Conservation (phyloP, 2,329 filamentous ascomycete genomes). For the Dryadomyces quercus-mongolicae region DNA sequence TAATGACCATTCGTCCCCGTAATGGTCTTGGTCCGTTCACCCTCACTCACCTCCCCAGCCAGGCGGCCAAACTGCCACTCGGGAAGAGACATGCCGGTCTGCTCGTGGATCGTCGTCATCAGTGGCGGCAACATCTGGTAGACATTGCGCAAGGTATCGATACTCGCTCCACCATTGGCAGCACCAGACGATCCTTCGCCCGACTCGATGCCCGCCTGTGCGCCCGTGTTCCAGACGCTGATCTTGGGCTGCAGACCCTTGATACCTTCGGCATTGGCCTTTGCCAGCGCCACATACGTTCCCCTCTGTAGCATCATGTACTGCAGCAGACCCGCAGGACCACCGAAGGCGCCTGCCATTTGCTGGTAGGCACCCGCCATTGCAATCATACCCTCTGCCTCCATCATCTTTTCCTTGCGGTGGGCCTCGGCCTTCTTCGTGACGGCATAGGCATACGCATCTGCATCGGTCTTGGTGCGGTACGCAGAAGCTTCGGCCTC, state of each 20-base stretch:
- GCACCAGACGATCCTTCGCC: slow-evolving; percentile 25
- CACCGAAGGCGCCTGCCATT: slow-evolving; percentile 61
- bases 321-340: slow-evolving; percentile 65
- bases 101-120: slow-evolving; percentile 75
- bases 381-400: slow-evolving; percentile 64
- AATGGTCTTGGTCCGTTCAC: slow-evolving; percentile 12
- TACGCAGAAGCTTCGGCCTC: slow-evolving; percentile 24
- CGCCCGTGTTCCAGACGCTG: slow-evolving; percentile 76
- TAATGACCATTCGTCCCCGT: no score
- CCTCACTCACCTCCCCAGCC: slow-evolving; percentile 19
- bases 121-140: slow-evolving; percentile 78
- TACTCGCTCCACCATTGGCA: slow-evolving; percentile 27
- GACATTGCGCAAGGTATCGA: slow-evolving; percentile 64
- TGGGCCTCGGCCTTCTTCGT: slow-evolving; percentile 40
- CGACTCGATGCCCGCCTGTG: slow-evolving; percentile 20
- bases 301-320: slow-evolving; percentile 82
- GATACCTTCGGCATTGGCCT: slow-evolving; percentile 66
- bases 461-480: slow-evolving; percentile 33
- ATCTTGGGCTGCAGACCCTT: slow-evolving; percentile 78
- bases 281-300: slow-evolving; percentile 64
- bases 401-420: slow-evolving; percentile 47
- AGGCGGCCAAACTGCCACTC: slow-evolving; percentile 56
- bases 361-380: slow-evolving; percentile 73
- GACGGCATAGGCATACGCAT: slow-evolving; percentile 24
- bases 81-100: slow-evolving; percentile 72